A percentile compares a stretch with the other conserved stretches of the same genome.
phyloP scores from a whole-genome alignment of 1,139 yeast genomes.

The Candida sanyaensis region DNA sequence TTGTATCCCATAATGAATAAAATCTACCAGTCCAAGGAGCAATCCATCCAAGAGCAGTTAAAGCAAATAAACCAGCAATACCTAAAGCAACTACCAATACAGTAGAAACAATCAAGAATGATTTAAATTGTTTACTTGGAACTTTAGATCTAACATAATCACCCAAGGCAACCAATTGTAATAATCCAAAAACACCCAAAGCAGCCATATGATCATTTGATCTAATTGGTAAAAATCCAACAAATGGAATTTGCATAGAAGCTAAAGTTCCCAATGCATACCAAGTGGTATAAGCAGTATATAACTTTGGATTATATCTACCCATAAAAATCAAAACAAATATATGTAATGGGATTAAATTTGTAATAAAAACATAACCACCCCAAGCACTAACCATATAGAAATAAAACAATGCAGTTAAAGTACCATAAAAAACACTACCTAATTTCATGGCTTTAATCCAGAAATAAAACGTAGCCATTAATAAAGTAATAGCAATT shows the following conservation, averaged over 20 bases:
- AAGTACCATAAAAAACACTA: slow-evolving; percentile 81
- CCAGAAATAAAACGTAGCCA: slow-evolving; percentile 97
- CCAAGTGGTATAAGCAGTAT: slow-evolving; percentile 96
- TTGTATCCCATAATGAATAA: slow-evolving; percentile 97
- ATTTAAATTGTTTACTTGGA: slow-evolving; percentile 72
- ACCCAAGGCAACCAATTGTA: slow-evolving; percentile 89
- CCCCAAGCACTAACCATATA: slow-evolving; percentile 99
- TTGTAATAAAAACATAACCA: slow-evolving; percentile 98
- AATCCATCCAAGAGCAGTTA: slow-evolving; percentile 89
- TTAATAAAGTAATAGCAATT: slow-evolving; percentile 91
- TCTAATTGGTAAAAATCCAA: slow-evolving; percentile 94
- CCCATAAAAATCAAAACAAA: slow-evolving; percentile 94
- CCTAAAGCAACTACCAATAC: slow-evolving; percentile 60
- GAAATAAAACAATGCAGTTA: slow-evolving; percentile 87
- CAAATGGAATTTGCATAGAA: slow-evolving; percentile 99
- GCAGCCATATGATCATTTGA: slow-evolving; percentile 99
- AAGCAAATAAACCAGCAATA: slow-evolving; percentile 66
- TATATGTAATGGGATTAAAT: slow-evolving; percentile 93
- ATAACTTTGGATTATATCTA: slow-evolving; percentile 78
- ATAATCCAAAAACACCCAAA: slow-evolving; percentile 91
- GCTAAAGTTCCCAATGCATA: slow-evolving; percentile 94
- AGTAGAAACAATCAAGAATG: slow-evolving; percentile 66
- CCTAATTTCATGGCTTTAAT: slow-evolving; percentile 91
- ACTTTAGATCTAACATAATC: slow-evolving; percentile 77
- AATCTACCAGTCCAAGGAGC: slow-evolving; percentile 99